phyloP scores from a whole-genome alignment of 2,329 filamentous ascomycete genomes.

The Curvularia sp. region DNA sequence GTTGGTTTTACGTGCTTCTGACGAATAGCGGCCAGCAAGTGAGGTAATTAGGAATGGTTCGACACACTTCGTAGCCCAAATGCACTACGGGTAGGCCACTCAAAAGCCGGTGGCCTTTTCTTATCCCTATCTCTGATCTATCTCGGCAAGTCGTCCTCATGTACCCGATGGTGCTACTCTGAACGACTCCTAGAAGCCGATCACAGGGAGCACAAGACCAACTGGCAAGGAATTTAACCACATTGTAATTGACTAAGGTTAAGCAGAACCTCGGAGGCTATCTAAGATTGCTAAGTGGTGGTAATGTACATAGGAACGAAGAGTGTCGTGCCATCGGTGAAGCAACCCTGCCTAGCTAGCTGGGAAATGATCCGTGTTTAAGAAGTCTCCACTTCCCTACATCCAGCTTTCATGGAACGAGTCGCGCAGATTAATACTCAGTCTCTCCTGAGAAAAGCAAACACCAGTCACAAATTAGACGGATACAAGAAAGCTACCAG shows the following conservation, averaged over 20 bases:
- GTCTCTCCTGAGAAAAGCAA: background rate
- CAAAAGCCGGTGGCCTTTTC: background rate
- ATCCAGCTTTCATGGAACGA: background rate
- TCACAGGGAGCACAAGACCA: background rate
- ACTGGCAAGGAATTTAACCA: background rate
- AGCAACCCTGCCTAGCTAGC: background rate
- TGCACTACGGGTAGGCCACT: conserved; percentile 3
- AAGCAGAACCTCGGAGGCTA: background rate
- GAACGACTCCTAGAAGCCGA: background rate
- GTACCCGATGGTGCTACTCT: background rate
- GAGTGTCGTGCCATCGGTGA: background rate
- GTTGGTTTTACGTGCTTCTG: conserved; percentile 3
- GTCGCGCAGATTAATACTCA: background rate
- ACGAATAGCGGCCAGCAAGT: conserved; percentile 7
- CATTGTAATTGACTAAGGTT: background rate
- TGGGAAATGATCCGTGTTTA: background rate
- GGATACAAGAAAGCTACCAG: background rate
- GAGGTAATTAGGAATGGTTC: conserved; percentile 14
- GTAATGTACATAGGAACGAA: background rate
- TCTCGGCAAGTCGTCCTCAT: conserved; percentile 6
- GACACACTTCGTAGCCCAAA: conserved; percentile 12
- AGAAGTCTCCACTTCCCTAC: background rate
- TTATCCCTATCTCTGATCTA: background rate
- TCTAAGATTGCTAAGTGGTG: background rate
- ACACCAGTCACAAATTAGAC: background rate